phyloP scores from a whole-genome alignment of 2,329 filamentous ascomycete genomes.

The Pseudocercospora crystallina region DNA sequence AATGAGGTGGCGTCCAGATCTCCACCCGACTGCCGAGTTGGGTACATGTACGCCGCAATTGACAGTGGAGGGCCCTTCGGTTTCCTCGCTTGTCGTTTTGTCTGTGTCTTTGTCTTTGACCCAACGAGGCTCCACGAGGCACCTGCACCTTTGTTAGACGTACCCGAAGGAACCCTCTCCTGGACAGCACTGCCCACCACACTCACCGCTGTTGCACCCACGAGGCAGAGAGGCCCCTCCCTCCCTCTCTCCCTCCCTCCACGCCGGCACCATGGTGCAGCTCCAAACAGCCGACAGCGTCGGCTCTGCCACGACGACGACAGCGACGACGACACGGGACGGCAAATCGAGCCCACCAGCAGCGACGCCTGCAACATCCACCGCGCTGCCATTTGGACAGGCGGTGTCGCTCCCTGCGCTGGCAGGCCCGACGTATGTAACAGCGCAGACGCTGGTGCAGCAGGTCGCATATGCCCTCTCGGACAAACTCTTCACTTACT shows the following conservation, averaged over 20 bases:
- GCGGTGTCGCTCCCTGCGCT: conserved; percentile 58
- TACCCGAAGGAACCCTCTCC: no score
- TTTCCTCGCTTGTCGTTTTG: no score
- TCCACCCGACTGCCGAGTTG: no score
- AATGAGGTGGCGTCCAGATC: no score
- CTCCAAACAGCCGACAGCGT: conserved; percentile 34
- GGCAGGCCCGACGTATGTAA: conserved; percentile 86
- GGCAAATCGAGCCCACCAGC: conserved; percentile 1
- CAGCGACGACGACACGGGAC: no score
- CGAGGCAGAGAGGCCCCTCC: no score
- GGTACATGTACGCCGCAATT: no score
- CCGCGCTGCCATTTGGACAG: conserved; percentile 55
- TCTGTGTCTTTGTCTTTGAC: not conserved
- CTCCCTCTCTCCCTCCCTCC: conserved; percentile 15
- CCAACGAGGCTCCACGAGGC: not conserved
- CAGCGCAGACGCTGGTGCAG: conserved; percentile 89
- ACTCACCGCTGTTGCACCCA: no score
- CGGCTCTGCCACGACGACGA: conserved; percentile 21
- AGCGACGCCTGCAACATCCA: conserved; percentile 33
- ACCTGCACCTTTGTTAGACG: not conserved
- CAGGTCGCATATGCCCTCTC: conserved; percentile 94
- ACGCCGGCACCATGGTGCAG: conserved; percentile 37
- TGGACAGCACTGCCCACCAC: no score
- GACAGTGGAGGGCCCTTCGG: no score
- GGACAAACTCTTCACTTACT: conserved; percentile 97